Conservation (phyloP, 2,329 filamentous ascomycete species). For the Fonsecaea pedrosoi region DNA sequence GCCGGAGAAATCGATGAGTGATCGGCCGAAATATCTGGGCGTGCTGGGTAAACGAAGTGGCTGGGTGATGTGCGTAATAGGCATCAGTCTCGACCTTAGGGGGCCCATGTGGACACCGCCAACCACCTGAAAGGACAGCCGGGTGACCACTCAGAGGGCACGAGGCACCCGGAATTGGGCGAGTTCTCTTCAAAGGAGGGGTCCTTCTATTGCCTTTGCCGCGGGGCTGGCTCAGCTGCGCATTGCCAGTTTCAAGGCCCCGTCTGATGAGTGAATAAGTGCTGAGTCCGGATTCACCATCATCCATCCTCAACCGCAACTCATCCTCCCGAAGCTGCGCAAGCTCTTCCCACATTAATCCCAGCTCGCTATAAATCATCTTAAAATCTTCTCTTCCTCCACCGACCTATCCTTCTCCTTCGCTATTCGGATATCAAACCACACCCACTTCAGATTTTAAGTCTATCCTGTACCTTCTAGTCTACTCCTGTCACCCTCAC, state of each 20-base stretch:
- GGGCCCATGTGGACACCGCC: conserved; percentile 4
- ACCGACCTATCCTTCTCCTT: neutral
- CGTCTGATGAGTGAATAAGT: conserved; percentile 19
- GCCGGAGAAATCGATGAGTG: conserved; percentile 4
- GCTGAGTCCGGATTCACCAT: conserved; percentile 12
- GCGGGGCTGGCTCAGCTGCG: conserved; percentile 29
- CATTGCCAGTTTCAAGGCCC: neutral
- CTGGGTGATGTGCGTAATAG: conserved; percentile 4
- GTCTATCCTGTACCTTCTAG: neutral
- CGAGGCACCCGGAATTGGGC: conserved; percentile 17
- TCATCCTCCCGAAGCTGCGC: conserved; percentile 7
- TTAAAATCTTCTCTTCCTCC: neutral
- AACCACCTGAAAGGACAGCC: conserved; percentile 11
- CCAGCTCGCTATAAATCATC: conserved; percentile 16
- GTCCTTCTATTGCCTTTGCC: conserved; percentile 15
- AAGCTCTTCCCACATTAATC: conserved; percentile 17
- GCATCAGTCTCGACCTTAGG: neutral
- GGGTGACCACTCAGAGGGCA: conserved; percentile 17
- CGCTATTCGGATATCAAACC: neutral
- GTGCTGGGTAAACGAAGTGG: neutral
- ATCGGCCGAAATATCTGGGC: conserved; percentile 6
- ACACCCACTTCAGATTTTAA: neutral
- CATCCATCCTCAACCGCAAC: neutral
- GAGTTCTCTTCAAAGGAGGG: conserved; percentile 5
- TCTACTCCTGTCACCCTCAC: neutral